Evolutionary conservation across 129 eudicot genomes (phyloP), one percentile per base, ranked within the genome.

Genomic region (Chrysanthemum makinoi): DNA sequence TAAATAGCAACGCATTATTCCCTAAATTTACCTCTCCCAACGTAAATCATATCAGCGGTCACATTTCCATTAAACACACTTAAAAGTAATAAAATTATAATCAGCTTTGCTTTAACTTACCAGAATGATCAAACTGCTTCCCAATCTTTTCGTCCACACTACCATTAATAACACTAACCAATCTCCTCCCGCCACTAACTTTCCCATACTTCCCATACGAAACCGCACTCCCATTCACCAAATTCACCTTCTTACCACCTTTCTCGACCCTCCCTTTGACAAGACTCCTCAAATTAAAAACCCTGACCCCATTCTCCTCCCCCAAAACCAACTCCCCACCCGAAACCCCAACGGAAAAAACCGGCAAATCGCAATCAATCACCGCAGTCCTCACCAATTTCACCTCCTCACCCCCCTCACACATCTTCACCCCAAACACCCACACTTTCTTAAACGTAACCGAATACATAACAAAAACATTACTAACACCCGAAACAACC

Each of bases 241-340:
- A 30, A 30, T 83, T 84, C 47, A 75, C 9, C 54, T 72, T 77
- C 14, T 61, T n/a, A 9, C 57, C 71, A 7, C 15, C 14, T 22
- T 74, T 74, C n/a, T 55, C 51, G 62, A 68, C 47, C 54, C 69
- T 73, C 58, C 96, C 96, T 73, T 92, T 89, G 14, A 89, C 85
- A 76, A 92, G 83, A 16, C 67, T 77, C 64, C 85, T 69, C 65
- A 92, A 67, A 1, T 81, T 82, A 62, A 85, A n/a, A 83, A 83
- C 83, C 89, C 98, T 83, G 58, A 92, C 89, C 57, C 96, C 96
- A 69, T 74, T 80, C 73, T 81, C 84, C 60, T 92, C 98, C 76
- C 98, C 98, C n/a, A 92, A 80, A 13, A 92, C 72, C 85, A 92
- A 82, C 70, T 78, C 85, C 78, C 91, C 91, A 44, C 65, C 82